phyloP scores from a whole-genome alignment of 208 protist genomes.

The Wallacemonas sp. region DNA sequence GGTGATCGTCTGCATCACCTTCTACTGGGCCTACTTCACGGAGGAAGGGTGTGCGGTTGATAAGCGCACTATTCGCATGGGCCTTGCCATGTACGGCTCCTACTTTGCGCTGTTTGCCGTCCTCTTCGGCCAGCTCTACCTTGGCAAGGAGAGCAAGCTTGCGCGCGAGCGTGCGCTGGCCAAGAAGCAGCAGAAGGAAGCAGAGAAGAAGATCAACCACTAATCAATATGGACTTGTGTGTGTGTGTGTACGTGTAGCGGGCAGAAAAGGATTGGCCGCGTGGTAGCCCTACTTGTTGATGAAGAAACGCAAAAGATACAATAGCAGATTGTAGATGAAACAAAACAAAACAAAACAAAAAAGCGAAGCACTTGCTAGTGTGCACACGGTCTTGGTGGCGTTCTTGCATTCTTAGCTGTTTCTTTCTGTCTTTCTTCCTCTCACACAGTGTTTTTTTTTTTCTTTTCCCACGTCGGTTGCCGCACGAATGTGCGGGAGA shows the following conservation, averaged over 20 bases:
- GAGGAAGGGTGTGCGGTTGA: constrained; percentile 43
- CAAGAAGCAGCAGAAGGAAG: constrained; percentile 13
- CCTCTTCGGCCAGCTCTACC: constrained; percentile 60
- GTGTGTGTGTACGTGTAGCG: too few relatives aligned
- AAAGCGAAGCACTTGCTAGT: too few relatives aligned
- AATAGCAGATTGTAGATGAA: not conserved
- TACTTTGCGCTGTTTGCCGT: constrained; percentile 88
- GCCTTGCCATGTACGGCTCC: constrained; percentile 85
- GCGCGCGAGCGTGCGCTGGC: constrained; percentile 3
- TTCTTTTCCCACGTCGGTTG: not conserved
- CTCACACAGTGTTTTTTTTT: not conserved
- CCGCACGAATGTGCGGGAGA: not conserved
- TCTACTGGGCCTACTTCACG: constrained; percentile 40
- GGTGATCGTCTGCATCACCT: constrained; percentile 51
- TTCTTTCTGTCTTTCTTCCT: too few relatives aligned
- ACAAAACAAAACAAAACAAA: not conserved
- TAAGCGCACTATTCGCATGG: constrained; percentile 44
- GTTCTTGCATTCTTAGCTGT: not conserved
- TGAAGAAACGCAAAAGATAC: not conserved
- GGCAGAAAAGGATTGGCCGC: not conserved
- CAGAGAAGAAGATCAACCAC: not conserved
- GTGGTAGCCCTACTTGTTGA: not conserved
- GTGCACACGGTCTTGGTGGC: not conserved
- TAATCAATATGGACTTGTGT: not conserved
- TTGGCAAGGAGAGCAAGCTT: constrained; percentile 27